Conservation (phyloP, 768 basidiomycete species). For the Serendipita sp. region DNA sequence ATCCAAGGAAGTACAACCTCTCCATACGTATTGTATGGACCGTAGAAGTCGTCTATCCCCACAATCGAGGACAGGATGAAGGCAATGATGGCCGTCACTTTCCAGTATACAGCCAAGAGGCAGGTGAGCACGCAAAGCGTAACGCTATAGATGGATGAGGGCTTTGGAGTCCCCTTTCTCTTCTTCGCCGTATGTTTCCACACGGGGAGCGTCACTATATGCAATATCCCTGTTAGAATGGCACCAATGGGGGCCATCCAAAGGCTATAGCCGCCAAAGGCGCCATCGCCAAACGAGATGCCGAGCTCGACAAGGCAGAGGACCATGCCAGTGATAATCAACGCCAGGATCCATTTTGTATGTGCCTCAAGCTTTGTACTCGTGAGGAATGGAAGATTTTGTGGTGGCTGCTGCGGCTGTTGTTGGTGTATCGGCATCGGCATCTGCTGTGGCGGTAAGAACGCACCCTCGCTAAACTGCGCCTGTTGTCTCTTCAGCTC, state of each 20-base stretch:
- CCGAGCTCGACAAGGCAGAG: background rate
- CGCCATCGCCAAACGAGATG: background rate
- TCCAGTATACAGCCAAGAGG: background rate
- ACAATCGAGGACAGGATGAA: too few species aligned
- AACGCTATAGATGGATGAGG: background rate
- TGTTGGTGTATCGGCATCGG: too few species aligned
- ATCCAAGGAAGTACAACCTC: background rate
- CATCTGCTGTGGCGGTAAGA: too few species aligned
- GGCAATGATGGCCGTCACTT: background rate
- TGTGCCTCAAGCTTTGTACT: too few species aligned
- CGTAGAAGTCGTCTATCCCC: background rate
- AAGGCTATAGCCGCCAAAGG: background rate
- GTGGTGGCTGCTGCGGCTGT: too few species aligned
- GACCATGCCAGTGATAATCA: background rate
- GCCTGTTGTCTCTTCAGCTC: background rate
- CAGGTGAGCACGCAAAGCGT: background rate
- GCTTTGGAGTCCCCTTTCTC: background rate
- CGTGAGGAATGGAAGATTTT: too few species aligned
- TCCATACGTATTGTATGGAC: background rate
- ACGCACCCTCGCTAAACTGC: background rate
- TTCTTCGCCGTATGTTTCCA: background rate
- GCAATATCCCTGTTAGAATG: background rate
- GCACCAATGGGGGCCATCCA: background rate
- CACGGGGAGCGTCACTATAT: background rate
- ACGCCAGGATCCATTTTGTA: background rate